These are phyloP conservation scores for Citrus hindsii DNA, from an alignment of 345 rosid genomes.

Conservation along the genomic window DNA sequence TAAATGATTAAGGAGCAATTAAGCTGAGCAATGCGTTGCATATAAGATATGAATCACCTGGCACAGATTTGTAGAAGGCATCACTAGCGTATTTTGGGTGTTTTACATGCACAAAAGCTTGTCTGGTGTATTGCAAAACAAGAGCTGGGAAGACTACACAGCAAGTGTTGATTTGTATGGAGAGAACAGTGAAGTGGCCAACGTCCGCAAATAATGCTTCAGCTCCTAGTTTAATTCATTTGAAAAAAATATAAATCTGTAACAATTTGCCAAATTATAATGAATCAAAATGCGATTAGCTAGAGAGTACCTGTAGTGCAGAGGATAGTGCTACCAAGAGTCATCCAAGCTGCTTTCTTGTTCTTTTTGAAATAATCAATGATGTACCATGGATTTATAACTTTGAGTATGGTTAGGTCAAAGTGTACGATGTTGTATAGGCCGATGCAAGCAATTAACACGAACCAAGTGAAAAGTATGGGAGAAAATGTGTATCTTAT, in stretches of 20 bases:
- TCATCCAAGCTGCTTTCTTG: conserved; percentile 28
- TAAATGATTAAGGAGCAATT: neutral
- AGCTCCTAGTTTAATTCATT: neutral
- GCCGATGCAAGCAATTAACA: neutral
- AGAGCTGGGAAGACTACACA: conserved; percentile 21
- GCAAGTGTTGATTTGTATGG: conserved; percentile 36
- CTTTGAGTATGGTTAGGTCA: conserved; percentile 25
- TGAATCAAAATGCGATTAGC: neutral
- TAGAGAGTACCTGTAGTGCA: conserved; percentile 27
- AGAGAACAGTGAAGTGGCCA: conserved; percentile 38
- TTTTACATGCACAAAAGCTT: conserved; percentile 23
- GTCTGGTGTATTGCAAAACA: conserved; percentile 29
- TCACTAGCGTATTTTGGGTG: neutral
- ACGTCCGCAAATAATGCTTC: conserved; percentile 3
- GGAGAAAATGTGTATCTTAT: conserved; percentile 37
- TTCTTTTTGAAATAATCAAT: conserved; percentile 29
- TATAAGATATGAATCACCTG: neutral
- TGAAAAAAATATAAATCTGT: neutral
- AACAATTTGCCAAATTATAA: neutral
- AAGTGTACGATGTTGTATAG: conserved; percentile 24
- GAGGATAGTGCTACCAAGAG: conserved; percentile 38
- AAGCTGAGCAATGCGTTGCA: too few species aligned
- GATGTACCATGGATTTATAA: conserved; percentile 32
- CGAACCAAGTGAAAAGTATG: conserved; percentile 20
- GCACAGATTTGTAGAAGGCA: conserved; percentile 28